phyloP scores from a whole-genome alignment of 495 filamentous ascomycete species.

The Penicilliopsis zonata region DNA sequence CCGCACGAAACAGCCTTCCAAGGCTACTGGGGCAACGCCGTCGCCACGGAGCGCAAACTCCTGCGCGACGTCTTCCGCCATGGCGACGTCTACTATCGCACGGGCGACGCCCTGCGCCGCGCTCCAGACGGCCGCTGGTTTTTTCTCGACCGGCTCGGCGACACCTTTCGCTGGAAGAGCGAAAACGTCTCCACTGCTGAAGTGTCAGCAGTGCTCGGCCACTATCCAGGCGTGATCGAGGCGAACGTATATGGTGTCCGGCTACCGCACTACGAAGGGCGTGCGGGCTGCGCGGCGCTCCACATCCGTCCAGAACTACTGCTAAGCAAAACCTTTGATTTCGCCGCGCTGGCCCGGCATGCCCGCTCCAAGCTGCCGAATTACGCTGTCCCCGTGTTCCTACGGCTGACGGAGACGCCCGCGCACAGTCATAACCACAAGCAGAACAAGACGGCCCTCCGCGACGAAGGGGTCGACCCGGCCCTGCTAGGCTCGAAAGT shows the following conservation, averaged over 20 bases:
- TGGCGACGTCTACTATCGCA: conserved; percentile 65
- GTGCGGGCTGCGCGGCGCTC: conserved; percentile 57
- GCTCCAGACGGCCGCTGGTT: conserved; percentile 61
- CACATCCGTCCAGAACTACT: conserved; percentile 23
- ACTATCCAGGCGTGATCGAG: conserved; percentile 54
- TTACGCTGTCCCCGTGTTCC: conserved; percentile 69
- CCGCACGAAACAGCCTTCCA: conserved; percentile 47
- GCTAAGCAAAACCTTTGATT: conserved; percentile 38
- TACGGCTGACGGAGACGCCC: conserved; percentile 46
- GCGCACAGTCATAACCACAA: conserved; percentile 73
- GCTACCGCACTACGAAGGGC: conserved; percentile 58
- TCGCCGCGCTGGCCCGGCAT: conserved; percentile 37
- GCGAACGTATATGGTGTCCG: conserved; percentile 70
- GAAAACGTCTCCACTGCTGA: conserved; percentile 77
- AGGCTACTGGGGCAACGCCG: conserved; percentile 57
- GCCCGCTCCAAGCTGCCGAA: conserved; percentile 46
- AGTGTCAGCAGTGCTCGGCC: conserved; percentile 55
- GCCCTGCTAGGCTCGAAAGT: conserved; percentile 36
- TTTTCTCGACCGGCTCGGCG: conserved; percentile 66
- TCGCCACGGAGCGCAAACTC: conserved; percentile 59
- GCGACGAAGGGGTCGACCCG: conserved; percentile 60
- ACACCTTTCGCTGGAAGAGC: conserved; percentile 76
- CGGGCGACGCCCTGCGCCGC: conserved; percentile 58
- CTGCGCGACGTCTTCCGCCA: conserved; percentile 58
- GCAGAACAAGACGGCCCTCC: conserved; percentile 65